Evolutionary conservation across 164 flowering plant species (phyloP), one percentile per base, ranked within the genome.

Genomic region (Hamamelis virginiana): DNA sequence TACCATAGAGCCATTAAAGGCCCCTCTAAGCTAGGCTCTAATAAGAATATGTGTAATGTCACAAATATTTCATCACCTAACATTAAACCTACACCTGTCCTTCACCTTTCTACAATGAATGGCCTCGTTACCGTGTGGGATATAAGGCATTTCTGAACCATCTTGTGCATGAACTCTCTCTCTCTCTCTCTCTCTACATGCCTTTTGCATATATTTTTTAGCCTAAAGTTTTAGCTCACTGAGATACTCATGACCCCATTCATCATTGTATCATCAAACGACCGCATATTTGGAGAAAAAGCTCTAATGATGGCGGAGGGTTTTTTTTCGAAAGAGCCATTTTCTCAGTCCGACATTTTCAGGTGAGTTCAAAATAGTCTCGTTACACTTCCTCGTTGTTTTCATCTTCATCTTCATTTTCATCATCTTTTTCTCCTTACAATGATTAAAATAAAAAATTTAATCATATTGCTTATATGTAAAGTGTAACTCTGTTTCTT

Each of bases 231-330:
- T 8, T 25, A 10, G 16, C 19, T 59, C 5, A 19, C 21, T 59
- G 21, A 16, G 3, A 25, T 27, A 5, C 28, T n/a, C 44, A 21
- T 63, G 52, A 13, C 28, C 51, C 52, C 27, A 44, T 63, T 63
- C 66, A 63, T 43, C 52, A 46, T 44, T 63, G 66, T 19, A 15
- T 45, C 45, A 16, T 27, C n/a, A n/a, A 28, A 28, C 14, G 66
- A 19, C 66, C 8, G 9, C 4, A 38, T 28, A 45, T 63, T 45
- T 23, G 52, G 52, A 1, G 52, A 45, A 62, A 63, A 28, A 9
- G 21, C 8, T 45, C 33, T 27, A n/a, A 28, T 33, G 1, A 60
- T 14, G 63, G 63, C 28, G 45, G 21, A 14, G 5, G 63, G 3
- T 33, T 38, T 59, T 38, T 59, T 59, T 18, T 19, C 16, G 10